These are phyloP conservation scores for Collariella sp. DNA, from an alignment of 495 filamentous ascomycete species.

Conservation along the genomic window DNA sequence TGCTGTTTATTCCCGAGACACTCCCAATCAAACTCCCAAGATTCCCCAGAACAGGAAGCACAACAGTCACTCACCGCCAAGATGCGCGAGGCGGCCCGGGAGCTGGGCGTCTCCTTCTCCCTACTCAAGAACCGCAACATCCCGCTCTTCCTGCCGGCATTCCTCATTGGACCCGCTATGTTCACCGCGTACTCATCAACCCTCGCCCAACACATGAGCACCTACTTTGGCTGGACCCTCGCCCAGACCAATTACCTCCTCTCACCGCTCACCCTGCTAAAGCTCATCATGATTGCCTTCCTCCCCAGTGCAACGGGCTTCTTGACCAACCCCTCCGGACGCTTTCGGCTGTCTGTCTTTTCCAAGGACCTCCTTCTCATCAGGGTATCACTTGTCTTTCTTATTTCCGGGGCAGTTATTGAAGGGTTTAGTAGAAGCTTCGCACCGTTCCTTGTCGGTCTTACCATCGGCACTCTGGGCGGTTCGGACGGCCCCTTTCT, in stretches of 20 bases:
- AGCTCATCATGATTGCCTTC: slow-evolving; percentile 43
- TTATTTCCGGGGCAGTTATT: slow-evolving; percentile 22
- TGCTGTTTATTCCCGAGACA: slow-evolving; percentile 47
- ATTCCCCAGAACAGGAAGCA: slow-evolving; percentile 1
- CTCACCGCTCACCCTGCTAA: slow-evolving; percentile 38
- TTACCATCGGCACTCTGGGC: slow-evolving; percentile 47
- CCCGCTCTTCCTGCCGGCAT: slow-evolving; percentile 30
- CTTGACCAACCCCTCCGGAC: slow-evolving; percentile 25
- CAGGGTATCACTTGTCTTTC: slow-evolving; percentile 38
- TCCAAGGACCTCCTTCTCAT: slow-evolving; percentile 47
- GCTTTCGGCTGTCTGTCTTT: slow-evolving; percentile 30
- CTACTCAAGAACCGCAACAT: slow-evolving; percentile 32
- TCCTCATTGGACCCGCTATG: slow-evolving; percentile 43
- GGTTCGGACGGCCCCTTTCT: slow-evolving; percentile 35
- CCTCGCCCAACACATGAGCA: slow-evolving; percentile 50
- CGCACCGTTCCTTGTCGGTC: slow-evolving; percentile 46
- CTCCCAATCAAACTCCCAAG: slow-evolving; percentile 22
- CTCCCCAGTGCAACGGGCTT: slow-evolving; percentile 37
- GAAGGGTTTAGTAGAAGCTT: slow-evolving; percentile 35
- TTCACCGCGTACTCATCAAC: slow-evolving; percentile 41
- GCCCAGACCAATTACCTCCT: slow-evolving; percentile 49
- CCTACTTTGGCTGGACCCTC: slow-evolving; percentile 47
- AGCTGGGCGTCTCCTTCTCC: slow-evolving; percentile 13
- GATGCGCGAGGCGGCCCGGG: neutral
- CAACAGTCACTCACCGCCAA: neutral